Evolutionary conservation across 2,329 filamentous ascomycete genomes (phyloP), one percentile per base, ranked within the genome.

Genomic region (Diplocarpon rosae): DNA sequence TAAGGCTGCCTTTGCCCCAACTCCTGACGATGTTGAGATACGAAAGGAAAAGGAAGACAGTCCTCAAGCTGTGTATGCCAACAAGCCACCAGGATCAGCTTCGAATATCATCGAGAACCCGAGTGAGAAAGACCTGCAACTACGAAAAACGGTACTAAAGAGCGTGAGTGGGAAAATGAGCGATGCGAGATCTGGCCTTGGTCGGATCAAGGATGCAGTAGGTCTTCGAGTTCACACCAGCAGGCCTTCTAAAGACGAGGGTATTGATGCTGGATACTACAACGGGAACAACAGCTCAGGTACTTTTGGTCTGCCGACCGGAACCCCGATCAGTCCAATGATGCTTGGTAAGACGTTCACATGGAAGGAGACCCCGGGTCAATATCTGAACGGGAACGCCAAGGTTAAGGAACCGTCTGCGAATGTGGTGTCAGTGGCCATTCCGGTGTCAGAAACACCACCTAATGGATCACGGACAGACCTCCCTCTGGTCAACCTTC

Each of bases 181-280:
- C 50, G 87, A 93, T 63, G 85, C 87, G 37, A 80, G 83, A 37
- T 87, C 83, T 45, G 87, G 88, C 0, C 73, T 95, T 45, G 85
- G 84, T 1, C 80, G 85, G 30, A 88, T 95, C 61, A 89, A 89
- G 59, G 87, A 90, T 59, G 86, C 80, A 2, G 83, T 95, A 30
- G 85, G 85, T 1, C 47, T 57, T 31, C 56, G 59, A 34, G 71
- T 73, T 1, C 75, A 81, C 48, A 56, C 59, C 37, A 70, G 63
- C 52, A 71, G 72, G 12, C 69, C 69, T n/a, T 78, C 76, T 3
- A 75, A 68, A 53, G 76, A 81, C 43, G 76, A 63, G 11, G 41
- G 13, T 14, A 33, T 41, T 35, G 56, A 55, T n/a, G 44, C 45
- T 9, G 48, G 45, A 20, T 57, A 58, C 33, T 56, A 56, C 34